These are phyloP conservation scores for Crucihimalaya himalaica DNA, from an alignment of 345 rosid genomes.

Conservation along the genomic window DNA sequence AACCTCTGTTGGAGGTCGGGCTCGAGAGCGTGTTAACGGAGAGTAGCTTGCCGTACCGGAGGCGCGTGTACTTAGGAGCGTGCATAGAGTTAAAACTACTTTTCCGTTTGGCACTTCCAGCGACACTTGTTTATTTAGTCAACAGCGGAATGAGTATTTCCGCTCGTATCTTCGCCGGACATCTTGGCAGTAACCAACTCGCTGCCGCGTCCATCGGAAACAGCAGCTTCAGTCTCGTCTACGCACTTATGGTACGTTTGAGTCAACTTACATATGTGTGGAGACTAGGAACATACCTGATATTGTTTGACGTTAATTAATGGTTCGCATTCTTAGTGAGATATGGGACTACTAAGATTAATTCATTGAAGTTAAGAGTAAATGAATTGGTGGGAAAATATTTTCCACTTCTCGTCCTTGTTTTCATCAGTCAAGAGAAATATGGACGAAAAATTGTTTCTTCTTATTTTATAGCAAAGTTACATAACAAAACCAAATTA, in stretches of 20 bases:
- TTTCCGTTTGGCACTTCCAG: constrained; percentile 51
- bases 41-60: constrained; percentile 18
- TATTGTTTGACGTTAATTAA: not conserved
- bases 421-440: no score
- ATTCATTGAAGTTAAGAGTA: not conserved
- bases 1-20: constrained; percentile 19
- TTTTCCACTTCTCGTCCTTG: no score
- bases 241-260: constrained; percentile 52
- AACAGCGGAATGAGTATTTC: constrained; percentile 50
- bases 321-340: not conserved
- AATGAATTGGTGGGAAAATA: no score
- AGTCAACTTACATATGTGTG: not conserved
- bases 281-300: not conserved
- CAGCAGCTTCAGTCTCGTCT: constrained; percentile 49
- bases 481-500: no score
- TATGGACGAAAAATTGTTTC: no score
- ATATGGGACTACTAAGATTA: not conserved
- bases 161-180: constrained; percentile 54
- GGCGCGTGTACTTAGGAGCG: constrained; percentile 45
- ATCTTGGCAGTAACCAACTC: constrained; percentile 52
- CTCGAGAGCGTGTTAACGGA: constrained; percentile 54
- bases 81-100: constrained; percentile 54
- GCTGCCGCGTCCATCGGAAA: constrained; percentile 65
- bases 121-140: constrained; percentile 55
- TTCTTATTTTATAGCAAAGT: no score